A percentile compares a stretch with the other conserved stretches of the same genome.
These are phyloP conservation scores for Sarocladiaceae sp. DNA, from an alignment of 2,329 filamentous ascomycete species.

Conservation along the genomic window DNA sequence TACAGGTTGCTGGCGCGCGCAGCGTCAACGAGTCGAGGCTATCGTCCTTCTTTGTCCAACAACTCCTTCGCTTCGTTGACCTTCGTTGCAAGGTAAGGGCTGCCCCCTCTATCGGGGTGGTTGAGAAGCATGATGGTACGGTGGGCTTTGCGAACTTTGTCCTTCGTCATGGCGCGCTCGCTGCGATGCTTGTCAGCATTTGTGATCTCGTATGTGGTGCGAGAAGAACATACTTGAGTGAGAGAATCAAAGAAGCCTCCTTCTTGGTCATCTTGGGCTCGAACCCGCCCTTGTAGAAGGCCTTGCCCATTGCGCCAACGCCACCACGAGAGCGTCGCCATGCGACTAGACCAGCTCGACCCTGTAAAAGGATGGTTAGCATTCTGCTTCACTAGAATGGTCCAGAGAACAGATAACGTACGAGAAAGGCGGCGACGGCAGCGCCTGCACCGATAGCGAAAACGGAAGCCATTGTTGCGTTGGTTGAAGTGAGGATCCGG, in stretches of 20 bases:
- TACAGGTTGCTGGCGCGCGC: constrained; percentile 12
- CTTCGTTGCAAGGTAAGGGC: constrained; percentile 94
- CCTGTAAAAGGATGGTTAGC: constrained; percentile 45
- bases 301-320: constrained; percentile 76
- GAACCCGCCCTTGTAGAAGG: constrained; percentile 98
- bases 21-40: constrained; percentile 14
- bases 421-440: constrained; percentile 48
- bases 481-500: constrained; percentile 2
- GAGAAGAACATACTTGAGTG: constrained; percentile 64
- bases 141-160: constrained; percentile 93
- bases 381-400: neutral
- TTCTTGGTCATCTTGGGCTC: constrained; percentile 89
- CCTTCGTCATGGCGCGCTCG: constrained; percentile 82
- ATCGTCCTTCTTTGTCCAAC: constrained; percentile 64
- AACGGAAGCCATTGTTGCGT: constrained; percentile 35
- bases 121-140: constrained; percentile 95
- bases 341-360: constrained; percentile 87
- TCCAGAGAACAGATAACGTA: constrained; percentile 23
- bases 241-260: constrained; percentile 86
- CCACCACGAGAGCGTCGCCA: constrained; percentile 77
- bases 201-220: neutral
- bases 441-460: constrained; percentile 44
- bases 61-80: constrained; percentile 98
- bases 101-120: constrained; percentile 95
- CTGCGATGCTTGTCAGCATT: constrained; percentile 38